These are phyloP conservation scores for Penicillium sp. DNA, from an alignment of 2,329 filamentous ascomycete species.

Conservation along the genomic window DNA sequence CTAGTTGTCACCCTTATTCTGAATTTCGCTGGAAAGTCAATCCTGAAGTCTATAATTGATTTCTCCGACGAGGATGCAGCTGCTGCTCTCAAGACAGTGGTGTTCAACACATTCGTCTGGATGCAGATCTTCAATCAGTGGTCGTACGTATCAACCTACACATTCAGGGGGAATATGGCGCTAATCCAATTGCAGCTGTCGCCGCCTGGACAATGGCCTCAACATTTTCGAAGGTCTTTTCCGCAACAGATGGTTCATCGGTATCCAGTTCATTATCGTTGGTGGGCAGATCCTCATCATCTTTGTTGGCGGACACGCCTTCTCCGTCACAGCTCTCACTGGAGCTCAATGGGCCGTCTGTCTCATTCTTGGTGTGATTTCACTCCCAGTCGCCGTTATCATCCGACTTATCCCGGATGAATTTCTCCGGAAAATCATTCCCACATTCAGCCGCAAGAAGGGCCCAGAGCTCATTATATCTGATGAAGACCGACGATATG, in stretches of 20 bases:
- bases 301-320: conserved; percentile 70
- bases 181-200: conserved; percentile 27
- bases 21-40: conserved; percentile 51
- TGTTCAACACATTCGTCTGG: conserved; percentile 54
- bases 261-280: conserved; percentile 69
- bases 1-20: conserved; percentile 47
- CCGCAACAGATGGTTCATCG: conserved; percentile 56
- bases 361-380: conserved; percentile 69
- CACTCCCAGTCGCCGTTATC: conserved; percentile 68
- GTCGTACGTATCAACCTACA: conserved; percentile 31
- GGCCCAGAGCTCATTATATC: conserved; percentile 50
- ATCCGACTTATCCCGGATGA: conserved; percentile 66
- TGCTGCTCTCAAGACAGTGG: conserved; percentile 40
- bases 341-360: conserved; percentile 73
- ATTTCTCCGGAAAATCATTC: conserved; percentile 52
- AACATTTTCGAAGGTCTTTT: conserved; percentile 52
- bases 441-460: conserved; percentile 42
- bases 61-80: conserved; percentile 29
- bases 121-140: conserved; percentile 58
- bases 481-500: conserved; percentile 52
- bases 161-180: not conserved
- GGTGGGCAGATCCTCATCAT: conserved; percentile 74
- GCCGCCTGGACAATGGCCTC: conserved; percentile 50
- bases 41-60: conserved; percentile 31
- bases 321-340: conserved; percentile 65